Base-by-base conservation (phyloP, 2,329 filamentous ascomycete genomes). In the Elsinoe perseae region DNA sequence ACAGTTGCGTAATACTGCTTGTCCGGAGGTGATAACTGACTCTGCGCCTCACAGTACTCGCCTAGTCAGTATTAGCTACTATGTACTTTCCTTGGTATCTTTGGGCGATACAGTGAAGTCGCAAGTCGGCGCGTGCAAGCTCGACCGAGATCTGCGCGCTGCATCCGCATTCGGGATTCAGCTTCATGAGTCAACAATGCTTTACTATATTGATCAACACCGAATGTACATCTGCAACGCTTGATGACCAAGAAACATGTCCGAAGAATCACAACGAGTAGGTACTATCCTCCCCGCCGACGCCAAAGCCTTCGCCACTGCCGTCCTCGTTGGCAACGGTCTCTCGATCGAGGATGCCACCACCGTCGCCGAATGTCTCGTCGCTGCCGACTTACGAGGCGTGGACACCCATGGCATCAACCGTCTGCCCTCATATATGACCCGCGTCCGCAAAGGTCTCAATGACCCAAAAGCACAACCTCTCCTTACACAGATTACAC, bases 341-440 rank as follows among this genome's bases (percentile, higher is more conserved):
- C 82, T 86, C 0, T 69, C 81, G 0, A 57, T 68, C 0, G 64
- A 73, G 2, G 79, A 86, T 60, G 85, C 86, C 21, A 60, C 70
- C 8, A 80, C 81, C 18, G 72, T 89, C 14, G 81, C 85, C 9
- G 70, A 73, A 56, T 86, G 82, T 57, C 79, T 91, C 1, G 76
- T 90, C 1, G 79, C 80, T 28, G 86, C 87, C 10, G 87, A 91
- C 63, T 78, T 90, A 0, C 83, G 86, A 28, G 87, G 86, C 36
- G 83, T 90, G 16, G 86, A 90, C 65, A 87, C 85, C 0, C 86
- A 90, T 66, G 87, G 84, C 59, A 82, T 86, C 67, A 87, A 87
- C 67, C 81, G 87, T 3, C 82, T 90, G 40, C 85, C 86, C 0
- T 86, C 83, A 0, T 90, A 91, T 73, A 80, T 90, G 73, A 77